Base-by-base conservation (phyloP, 176 grass and related monocot species). In the Ananas comosus region DNA sequence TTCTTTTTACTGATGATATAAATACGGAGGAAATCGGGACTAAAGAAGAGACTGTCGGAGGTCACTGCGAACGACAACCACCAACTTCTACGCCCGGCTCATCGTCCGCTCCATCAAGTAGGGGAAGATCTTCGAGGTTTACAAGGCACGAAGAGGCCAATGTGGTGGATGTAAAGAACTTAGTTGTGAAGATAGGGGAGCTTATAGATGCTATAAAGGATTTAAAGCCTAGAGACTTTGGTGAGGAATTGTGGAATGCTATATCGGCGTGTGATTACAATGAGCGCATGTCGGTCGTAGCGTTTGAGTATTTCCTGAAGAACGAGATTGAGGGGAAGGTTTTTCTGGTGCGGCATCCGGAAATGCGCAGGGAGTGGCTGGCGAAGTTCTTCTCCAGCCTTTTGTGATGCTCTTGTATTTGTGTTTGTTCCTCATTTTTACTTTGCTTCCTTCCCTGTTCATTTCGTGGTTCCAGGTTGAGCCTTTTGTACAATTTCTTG, bases 291-390 rank as follows among this genome's bases (percentile, higher is more conserved):
- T 52, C 74, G 58, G 72, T 83, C 29, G 51, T 67, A 5, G 68
- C 63, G 0, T 67, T 82, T 50, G 73, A 82, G n/a, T 83, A 77
- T 77, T 81, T 81, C 72, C 17, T 68, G 64, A 83, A 77, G 47
- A 83, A 77, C 11, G 71, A 81, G n/a, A 42, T 77, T 13, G 73
- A 76, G 65, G 73, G 80, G 11, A 80, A 80, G 64, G 63, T 74
- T 73, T 80, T 80, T 72, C 71, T 80, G 25, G 65, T 80, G 47
- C 71, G 53, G 21, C 51, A 52, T 56, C 53, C 72, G 64, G 54
- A 81, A 21, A 54, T 74, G 11, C 79, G 72, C 24, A 70, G 70
- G 79, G 64, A 81, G 67, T 75, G 72, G 52, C 54, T 79, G 33
- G 22, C 63, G 11, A 81, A 77, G 23, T 77, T 81, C 78, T 73